Conservation (phyloP, 2,329 filamentous ascomycete genomes). For the Aaosphaeria arxii region DNA sequence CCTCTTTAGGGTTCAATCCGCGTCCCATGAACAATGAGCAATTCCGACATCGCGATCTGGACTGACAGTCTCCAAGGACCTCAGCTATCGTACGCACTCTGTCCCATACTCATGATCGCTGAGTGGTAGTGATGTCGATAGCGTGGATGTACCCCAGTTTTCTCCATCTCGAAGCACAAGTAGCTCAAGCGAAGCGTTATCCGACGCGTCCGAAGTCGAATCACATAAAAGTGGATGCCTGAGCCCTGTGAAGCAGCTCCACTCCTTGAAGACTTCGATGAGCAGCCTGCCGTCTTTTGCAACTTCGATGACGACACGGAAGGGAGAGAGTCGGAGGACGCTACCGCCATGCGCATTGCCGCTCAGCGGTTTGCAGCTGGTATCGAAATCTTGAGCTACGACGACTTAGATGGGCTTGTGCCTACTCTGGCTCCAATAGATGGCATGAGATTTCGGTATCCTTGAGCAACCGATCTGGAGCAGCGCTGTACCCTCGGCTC, state of each 20-base stretch:
- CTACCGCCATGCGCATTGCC: conserved; percentile 11
- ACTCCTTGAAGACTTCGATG: conserved; percentile 12
- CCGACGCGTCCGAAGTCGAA: conserved; percentile 8
- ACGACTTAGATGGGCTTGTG: conserved; percentile 6
- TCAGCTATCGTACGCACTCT: conserved; percentile 5
- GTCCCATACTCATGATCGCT: neutral
- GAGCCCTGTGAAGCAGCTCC: conserved; percentile 10
- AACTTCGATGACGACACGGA: conserved; percentile 11
- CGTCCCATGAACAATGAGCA: neutral
- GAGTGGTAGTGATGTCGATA: conserved; percentile 1
- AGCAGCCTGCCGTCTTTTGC: conserved; percentile 11
- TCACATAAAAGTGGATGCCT: conserved; percentile 11
- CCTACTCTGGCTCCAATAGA: conserved; percentile 9
- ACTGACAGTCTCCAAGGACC: conserved; percentile 6
- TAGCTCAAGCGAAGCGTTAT: conserved; percentile 4
- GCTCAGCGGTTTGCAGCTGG: conserved; percentile 12
- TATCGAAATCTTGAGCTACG: conserved; percentile 13
- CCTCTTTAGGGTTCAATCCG: too few species aligned
- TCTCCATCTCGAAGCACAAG: conserved; percentile 3
- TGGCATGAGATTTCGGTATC: conserved; percentile 10
- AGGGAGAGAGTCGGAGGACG: conserved; percentile 8
- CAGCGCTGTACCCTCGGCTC: conserved; percentile 6
- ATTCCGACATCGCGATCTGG: conserved; percentile 7
- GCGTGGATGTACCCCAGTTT: conserved; percentile 2
- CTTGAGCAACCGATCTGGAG: conserved; percentile 11